Conservation (phyloP, 805 yeast genomes). For the Ogataea glucozyma region DNA sequence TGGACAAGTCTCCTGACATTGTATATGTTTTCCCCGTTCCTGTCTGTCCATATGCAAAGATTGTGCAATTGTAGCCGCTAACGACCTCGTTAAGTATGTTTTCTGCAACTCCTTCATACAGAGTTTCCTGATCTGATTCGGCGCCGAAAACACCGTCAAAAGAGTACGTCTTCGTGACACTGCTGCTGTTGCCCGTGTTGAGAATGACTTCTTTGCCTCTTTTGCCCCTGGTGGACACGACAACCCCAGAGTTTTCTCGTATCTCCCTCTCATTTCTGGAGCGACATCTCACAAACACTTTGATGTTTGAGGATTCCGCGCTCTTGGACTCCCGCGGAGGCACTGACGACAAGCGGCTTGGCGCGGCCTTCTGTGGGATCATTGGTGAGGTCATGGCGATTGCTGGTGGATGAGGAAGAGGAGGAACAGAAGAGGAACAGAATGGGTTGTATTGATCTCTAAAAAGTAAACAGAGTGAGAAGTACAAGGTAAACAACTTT, state of each 20-base stretch:
- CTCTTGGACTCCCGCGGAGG: not conserved
- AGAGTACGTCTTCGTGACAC: conserved; percentile 53
- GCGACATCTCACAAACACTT: conserved; percentile 65
- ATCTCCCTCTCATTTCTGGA: conserved; percentile 62
- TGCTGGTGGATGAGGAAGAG: no score
- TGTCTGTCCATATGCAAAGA: conserved; percentile 62
- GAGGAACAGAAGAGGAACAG: no score
- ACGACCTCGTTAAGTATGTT: conserved; percentile 61
- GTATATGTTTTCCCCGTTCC: conserved; percentile 64
- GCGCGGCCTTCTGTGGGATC: no score
- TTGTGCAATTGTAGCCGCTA: conserved; percentile 55
- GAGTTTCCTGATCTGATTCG: conserved; percentile 66
- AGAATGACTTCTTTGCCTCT: conserved; percentile 51
- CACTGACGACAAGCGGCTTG: no score
- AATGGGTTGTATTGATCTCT: no score
- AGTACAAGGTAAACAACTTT: no score
- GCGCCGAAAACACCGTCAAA: conserved; percentile 86
- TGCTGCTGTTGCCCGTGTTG: conserved; percentile 40
- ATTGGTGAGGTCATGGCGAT: no score
- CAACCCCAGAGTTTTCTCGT: conserved; percentile 57
- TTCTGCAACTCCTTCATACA: conserved; percentile 68
- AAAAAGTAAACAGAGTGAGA: no score
- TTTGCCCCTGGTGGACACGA: conserved; percentile 52
- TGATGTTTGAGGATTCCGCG: conserved; percentile 45
- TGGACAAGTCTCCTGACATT: conserved; percentile 57